phyloP scores from a whole-genome alignment of 2,329 filamentous ascomycete species.

The Fusarium sublunatum region DNA sequence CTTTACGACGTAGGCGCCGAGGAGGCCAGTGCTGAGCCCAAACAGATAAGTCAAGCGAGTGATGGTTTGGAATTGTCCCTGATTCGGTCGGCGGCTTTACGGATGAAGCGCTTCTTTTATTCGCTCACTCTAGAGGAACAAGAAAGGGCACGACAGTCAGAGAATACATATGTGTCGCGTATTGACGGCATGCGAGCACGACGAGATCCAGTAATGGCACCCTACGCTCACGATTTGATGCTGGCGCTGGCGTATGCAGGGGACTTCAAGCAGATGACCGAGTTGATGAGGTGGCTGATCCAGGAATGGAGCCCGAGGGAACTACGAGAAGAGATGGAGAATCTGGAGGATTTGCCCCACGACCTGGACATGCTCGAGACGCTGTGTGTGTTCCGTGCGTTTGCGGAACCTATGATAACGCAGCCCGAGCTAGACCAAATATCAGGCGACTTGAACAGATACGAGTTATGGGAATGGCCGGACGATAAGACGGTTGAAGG shows the following conservation, averaged over 20 bases:
- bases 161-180: slow-evolving; percentile 40
- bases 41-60: slow-evolving; percentile 5
- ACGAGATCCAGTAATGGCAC: slow-evolving; percentile 49
- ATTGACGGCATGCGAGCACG: slow-evolving; percentile 51
- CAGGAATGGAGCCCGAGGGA: slow-evolving; percentile 55
- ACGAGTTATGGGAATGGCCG: slow-evolving; percentile 54
- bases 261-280: slow-evolving; percentile 68
- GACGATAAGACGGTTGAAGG: slow-evolving; percentile 50
- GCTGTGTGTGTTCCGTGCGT: slow-evolving; percentile 61
- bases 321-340: slow-evolving; percentile 51
- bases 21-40: slow-evolving; percentile 17
- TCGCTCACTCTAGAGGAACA: slow-evolving; percentile 44
- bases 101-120: slow-evolving; percentile 47
- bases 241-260: slow-evolving; percentile 70
- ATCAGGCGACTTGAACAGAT: slow-evolving; percentile 43
- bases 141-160: slow-evolving; percentile 33
- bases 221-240: slow-evolving; percentile 68
- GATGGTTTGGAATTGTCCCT: slow-evolving; percentile 24
- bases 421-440: slow-evolving; percentile 48
- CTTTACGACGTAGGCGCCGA: slow-evolving; percentile 33
- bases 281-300: slow-evolving; percentile 69
- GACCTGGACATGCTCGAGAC: slow-evolving; percentile 52
- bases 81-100: slow-evolving; percentile 36
- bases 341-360: slow-evolving; percentile 50
- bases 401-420: slow-evolving; percentile 58